These are phyloP conservation scores for Stipa capillata DNA, from an alignment of 176 grass and related monocot genomes.

Conservation along the genomic window DNA sequence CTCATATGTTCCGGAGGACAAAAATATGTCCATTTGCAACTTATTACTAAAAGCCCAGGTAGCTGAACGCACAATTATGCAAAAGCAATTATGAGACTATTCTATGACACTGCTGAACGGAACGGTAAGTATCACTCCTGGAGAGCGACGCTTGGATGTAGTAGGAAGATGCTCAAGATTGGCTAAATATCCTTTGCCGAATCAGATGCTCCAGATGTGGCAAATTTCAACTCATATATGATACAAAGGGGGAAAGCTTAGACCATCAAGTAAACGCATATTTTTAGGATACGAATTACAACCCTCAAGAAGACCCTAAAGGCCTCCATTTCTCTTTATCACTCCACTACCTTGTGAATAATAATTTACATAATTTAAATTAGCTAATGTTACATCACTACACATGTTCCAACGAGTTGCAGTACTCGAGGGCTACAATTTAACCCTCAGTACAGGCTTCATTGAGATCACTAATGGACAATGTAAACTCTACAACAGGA, in stretches of 20 bases:
- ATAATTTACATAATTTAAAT: constrained; percentile 10
- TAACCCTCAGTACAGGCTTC: neutral
- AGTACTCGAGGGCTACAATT: neutral
- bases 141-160: neutral
- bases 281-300: neutral
- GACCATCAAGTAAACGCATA: too few species aligned
- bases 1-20: too few species aligned
- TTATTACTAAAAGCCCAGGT: too few species aligned
- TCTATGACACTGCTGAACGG: too few species aligned
- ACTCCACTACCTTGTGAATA: neutral
- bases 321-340: neutral
- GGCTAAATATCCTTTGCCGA: neutral
- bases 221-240: neutral
- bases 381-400: constrained; percentile 10
- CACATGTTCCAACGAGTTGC: neutral
- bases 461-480: neutral
- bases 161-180: neutral
- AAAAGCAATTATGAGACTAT: too few species aligned
- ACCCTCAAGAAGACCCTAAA: neutral
- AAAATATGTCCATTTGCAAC: too few species aligned
- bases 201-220: neutral
- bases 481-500: neutral
- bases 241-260: neutral
- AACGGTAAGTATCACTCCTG: too few species aligned
- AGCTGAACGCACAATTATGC: too few species aligned